phyloP scores from a whole-genome alignment of 1,139 yeast species.

The Scheffersomyces cryptocercus region DNA sequence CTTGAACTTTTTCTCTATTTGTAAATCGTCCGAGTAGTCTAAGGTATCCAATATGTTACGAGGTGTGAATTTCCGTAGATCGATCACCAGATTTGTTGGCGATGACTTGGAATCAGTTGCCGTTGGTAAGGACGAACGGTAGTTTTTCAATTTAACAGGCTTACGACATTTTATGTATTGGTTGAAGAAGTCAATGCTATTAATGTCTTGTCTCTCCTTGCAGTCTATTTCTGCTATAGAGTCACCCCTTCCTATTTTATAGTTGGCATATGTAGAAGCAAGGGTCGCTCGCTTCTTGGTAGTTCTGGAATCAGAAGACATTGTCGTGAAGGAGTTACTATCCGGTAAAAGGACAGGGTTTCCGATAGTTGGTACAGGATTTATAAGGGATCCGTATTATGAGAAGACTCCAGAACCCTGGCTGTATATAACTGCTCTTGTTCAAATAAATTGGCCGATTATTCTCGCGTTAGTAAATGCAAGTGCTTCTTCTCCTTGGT shows the following conservation, averaged over 20 bases:
- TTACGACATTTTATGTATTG: slow-evolving; percentile 7
- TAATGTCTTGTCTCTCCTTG: not conserved
- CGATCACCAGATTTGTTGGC: slow-evolving; percentile 14
- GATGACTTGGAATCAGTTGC: not conserved
- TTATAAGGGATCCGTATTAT: no score
- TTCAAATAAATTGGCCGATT: no score
- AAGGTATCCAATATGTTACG: slow-evolving; percentile 35
- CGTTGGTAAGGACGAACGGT: slow-evolving; percentile 4
- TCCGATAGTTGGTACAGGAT: no score
- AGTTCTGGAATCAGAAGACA: not conserved
- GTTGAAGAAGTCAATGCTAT: slow-evolving; percentile 4
- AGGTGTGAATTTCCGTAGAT: slow-evolving; percentile 30
- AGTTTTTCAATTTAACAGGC: slow-evolving; percentile 9
- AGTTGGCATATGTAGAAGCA: not conserved
- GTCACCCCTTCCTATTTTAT: not conserved
- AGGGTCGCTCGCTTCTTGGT: not conserved
- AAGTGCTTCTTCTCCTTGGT: no score
- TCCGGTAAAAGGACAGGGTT: no score
- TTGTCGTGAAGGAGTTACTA: not conserved
- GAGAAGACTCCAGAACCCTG: no score
- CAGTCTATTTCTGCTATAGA: not conserved
- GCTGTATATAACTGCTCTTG: no score
- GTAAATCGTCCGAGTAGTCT: slow-evolving; percentile 34
- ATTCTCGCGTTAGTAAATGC: no score
- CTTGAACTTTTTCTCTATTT: slow-evolving; percentile 55